A percentile compares a stretch with the other conserved stretches of the same genome.
These are phyloP conservation scores for Globisporangium carolinianum DNA, from an alignment of 352 stramenopile genomes.

Conservation along the genomic window DNA sequence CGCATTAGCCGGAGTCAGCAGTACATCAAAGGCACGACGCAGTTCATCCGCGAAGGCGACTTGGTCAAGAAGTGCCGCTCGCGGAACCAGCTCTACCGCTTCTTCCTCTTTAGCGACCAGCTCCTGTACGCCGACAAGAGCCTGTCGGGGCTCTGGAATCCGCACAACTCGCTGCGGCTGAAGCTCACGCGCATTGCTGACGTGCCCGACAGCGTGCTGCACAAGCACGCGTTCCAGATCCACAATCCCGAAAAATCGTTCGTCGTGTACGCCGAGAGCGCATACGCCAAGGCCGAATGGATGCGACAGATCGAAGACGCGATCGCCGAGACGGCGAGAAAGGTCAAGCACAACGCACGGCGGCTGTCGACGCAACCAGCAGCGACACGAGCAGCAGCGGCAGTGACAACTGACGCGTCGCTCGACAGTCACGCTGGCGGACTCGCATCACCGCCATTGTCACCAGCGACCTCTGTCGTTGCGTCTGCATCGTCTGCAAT, in stretches of 20 bases:
- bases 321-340: conserved; percentile 64
- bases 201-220: conserved; percentile 57
- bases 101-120: conserved; percentile 88
- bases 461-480: conserved; percentile 9
- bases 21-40: conserved; percentile 92
- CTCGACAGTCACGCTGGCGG: not conserved
- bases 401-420: not conserved
- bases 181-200: conserved; percentile 80
- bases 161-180: conserved; percentile 78
- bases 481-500: conserved; percentile 26
- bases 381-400: not conserved
- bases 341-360: conserved; percentile 63
- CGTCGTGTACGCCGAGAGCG: conserved; percentile 68
- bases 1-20: conserved; percentile 89
- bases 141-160: conserved; percentile 77
- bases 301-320: conserved; percentile 77
- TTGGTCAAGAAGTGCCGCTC: conserved; percentile 92
- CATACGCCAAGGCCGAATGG: conserved; percentile 66
- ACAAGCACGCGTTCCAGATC: conserved; percentile 81
- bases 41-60: conserved; percentile 93
- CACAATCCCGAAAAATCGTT: conserved; percentile 83
- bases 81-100: conserved; percentile 78
- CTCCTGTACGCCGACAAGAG: conserved; percentile 74
- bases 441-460: not conserved
- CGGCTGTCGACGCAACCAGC: conserved; percentile 40